phyloP scores from a whole-genome alignment of 306 rosid species.

The Castanospermum australe region DNA sequence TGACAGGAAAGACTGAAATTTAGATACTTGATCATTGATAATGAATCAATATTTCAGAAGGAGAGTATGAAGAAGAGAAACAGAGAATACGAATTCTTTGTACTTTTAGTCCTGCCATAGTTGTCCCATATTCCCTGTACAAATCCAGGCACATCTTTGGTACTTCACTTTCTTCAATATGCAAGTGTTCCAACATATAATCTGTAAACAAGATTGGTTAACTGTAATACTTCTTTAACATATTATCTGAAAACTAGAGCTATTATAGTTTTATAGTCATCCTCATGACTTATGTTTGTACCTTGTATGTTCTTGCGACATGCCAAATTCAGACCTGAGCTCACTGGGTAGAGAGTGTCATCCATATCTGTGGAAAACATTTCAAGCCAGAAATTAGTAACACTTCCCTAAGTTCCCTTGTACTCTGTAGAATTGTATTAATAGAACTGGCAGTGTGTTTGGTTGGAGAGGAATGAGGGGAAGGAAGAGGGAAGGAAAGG shows the following conservation, averaged over 20 bases:
- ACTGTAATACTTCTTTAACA: not conserved
- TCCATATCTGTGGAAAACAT: constrained; percentile 49
- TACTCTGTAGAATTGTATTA: not conserved
- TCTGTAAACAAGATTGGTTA: constrained; percentile 31
- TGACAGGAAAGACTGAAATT: constrained; percentile 8
- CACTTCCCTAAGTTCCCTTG: not conserved
- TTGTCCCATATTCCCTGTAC: constrained; percentile 56
- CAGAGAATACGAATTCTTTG: not conserved
- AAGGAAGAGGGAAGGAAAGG: too few relatives aligned
- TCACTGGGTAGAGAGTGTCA: constrained; percentile 62
- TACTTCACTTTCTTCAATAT: constrained; percentile 53
- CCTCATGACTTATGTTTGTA: not conserved
- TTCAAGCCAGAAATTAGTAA: not conserved
- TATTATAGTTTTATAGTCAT: not conserved
- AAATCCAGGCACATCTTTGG: constrained; percentile 56
- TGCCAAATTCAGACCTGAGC: constrained; percentile 55
- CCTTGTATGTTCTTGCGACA: constrained; percentile 64
- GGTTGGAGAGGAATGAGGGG: too few relatives aligned
- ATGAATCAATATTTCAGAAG: not conserved
- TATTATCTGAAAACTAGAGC: not conserved
- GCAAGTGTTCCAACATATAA: constrained; percentile 50
- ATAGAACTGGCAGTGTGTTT: too few relatives aligned
- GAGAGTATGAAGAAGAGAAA: not conserved
- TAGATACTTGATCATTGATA: not conserved
- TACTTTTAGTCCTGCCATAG: constrained; percentile 71